phyloP scores from a whole-genome alignment of 192 early-diverging fungal genomes.

The Gaertneriomyces sp. region DNA sequence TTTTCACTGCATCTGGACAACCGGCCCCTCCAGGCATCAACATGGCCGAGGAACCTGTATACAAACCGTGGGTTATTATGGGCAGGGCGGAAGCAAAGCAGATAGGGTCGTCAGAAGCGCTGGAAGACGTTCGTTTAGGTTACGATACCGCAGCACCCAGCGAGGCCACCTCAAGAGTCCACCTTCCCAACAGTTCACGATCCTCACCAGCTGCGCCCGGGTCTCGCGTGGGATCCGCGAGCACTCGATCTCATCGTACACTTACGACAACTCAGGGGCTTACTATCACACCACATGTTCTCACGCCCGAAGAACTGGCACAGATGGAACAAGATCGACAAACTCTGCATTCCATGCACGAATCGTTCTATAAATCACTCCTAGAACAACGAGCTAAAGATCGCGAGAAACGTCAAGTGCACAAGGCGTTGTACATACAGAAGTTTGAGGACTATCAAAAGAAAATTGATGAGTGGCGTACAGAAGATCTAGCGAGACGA shows the following conservation, averaged over 20 bases:
- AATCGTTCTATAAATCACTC: constrained; percentile 28
- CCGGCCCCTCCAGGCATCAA: constrained; percentile 4
- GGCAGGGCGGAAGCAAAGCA: constrained; percentile 11
- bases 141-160: neutral
- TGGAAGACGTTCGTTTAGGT: constrained; percentile 7
- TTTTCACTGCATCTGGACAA: constrained; percentile 23
- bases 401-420: constrained; percentile 37
- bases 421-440: constrained; percentile 21
- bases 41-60: neutral
- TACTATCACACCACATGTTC: constrained; percentile 23
- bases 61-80: constrained; percentile 42
- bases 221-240: no score
- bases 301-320: constrained; percentile 30
- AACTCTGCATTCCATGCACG: constrained; percentile 15
- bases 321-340: constrained; percentile 20
- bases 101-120: neutral
- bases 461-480: constrained; percentile 26
- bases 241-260: no score
- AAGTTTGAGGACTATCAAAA: constrained; percentile 32
- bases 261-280: neutral
- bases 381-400: constrained; percentile 30
- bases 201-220: no score
- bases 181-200: no score
- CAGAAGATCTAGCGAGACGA: constrained; percentile 25
- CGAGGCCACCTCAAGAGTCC: neutral